Percentiles rank a stretch among this genome's conserved stretches.
Evolutionary conservation across 306 rosid species (phyloP).

Genomic region (Fragaria iinumae): DNA sequence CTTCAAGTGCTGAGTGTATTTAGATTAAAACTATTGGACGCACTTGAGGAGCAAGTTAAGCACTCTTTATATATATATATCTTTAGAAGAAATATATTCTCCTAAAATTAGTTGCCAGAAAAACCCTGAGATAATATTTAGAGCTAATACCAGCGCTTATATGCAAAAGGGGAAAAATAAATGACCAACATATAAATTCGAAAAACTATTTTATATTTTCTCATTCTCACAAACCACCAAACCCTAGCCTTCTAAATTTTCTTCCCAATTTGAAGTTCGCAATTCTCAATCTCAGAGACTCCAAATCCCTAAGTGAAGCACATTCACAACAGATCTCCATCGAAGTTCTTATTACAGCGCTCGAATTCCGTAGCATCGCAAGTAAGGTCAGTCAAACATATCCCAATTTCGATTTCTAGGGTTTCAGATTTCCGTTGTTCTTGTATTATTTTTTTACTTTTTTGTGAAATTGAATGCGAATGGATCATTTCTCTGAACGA

Average conservation of each 20-base stretch:
- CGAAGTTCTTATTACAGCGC: background rate
- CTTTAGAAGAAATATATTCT: no score
- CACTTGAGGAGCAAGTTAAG: background rate
- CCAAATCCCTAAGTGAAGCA: slow-evolving; percentile 8
- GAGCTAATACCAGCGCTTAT: background rate
- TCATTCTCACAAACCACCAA: slow-evolving; percentile 31
- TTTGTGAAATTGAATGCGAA: background rate
- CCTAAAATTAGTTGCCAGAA: background rate
- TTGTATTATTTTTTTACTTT: background rate
- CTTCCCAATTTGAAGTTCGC: slow-evolving; percentile 7
- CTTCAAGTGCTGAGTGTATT: background rate
- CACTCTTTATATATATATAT: background rate
- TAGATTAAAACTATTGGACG: background rate
- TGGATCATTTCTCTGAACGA: background rate
- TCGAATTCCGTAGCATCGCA: slow-evolving; percentile 9
- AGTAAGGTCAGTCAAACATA: slow-evolving; percentile 32
- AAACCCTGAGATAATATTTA: background rate
- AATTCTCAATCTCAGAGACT: background rate
- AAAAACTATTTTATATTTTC: slow-evolving; percentile 1
- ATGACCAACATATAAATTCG: background rate
- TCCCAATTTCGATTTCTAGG: slow-evolving; percentile 27
- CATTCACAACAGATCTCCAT: background rate
- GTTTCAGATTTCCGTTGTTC: slow-evolving; percentile 7
- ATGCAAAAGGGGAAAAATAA: background rate
- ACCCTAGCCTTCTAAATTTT: slow-evolving; percentile 16